Evolutionary conservation across 179 eudicot species (phyloP).

Genomic region (Gypsophila paniculata): DNA sequence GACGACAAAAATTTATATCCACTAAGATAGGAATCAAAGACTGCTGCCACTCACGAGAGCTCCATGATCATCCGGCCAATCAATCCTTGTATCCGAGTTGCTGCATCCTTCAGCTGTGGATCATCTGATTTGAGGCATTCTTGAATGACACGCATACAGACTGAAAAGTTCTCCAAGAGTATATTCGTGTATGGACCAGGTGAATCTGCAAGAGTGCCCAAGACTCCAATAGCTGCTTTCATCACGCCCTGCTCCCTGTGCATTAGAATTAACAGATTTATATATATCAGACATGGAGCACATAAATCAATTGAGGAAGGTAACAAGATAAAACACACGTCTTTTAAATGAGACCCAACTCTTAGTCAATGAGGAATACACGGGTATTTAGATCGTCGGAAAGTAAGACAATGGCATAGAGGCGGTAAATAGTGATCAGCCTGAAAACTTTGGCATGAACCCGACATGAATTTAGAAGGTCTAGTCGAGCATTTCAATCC

Average conservation of each 20-base stretch:
- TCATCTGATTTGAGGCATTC: conserved; percentile 83
- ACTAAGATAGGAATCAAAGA: no score
- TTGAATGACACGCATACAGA: conserved; percentile 44
- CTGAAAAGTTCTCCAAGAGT: conserved; percentile 45
- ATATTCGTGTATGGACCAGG: conserved; percentile 57
- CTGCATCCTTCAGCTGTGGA: conserved; percentile 72
- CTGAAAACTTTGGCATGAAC: no score
- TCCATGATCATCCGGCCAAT: conserved; percentile 56
- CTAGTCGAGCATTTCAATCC: no score
- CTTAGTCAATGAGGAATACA: no score
- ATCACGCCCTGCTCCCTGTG: conserved; percentile 78
- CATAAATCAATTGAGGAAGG: not conserved
- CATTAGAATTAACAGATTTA: not conserved
- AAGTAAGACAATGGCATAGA: no score
- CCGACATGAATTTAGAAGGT: no score
- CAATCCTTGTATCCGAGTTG: conserved; percentile 81
- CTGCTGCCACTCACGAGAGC: conserved; percentile 26
- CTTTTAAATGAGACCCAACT: not conserved
- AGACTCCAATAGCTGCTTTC: conserved; percentile 75
- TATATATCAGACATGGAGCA: conserved; percentile 12
- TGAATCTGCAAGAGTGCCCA: conserved; percentile 90
- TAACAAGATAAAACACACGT: no score
- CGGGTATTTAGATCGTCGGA: no score
- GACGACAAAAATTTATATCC: no score
- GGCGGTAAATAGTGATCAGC: no score